These are phyloP conservation scores for Dimargaris cristalligena DNA, from an alignment of 192 early-diverging fungal species.

Conservation along the genomic window DNA sequence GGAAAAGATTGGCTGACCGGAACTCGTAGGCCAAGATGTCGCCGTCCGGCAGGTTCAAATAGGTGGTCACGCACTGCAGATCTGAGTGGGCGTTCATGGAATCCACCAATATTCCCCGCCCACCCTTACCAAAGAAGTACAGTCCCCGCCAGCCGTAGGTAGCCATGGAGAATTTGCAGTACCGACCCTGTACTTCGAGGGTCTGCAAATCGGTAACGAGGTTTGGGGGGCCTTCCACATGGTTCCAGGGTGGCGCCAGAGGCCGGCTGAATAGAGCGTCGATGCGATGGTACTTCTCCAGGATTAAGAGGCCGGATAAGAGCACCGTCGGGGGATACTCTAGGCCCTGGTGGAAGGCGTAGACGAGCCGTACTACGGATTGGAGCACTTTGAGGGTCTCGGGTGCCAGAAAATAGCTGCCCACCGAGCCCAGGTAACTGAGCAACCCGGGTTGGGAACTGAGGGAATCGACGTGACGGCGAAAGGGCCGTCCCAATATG, in stretches of 20 bases:
- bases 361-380: constrained; percentile 23
- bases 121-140: constrained; percentile 54
- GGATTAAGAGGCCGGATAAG: constrained; percentile 38
- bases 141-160: constrained; percentile 57
- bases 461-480: neutral
- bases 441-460: constrained; percentile 4
- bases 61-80: constrained; percentile 40
- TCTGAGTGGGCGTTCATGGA: constrained; percentile 47
- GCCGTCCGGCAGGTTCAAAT: constrained; percentile 37
- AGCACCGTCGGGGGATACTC: constrained; percentile 48
- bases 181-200: constrained; percentile 34
- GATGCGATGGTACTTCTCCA: constrained; percentile 40
- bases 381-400: constrained; percentile 26
- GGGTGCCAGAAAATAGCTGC: constrained; percentile 28
- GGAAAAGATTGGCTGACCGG: constrained; percentile 41
- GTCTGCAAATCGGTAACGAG: constrained; percentile 19
- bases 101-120: constrained; percentile 40
- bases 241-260: too few relatives aligned
- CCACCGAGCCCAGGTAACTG: constrained; percentile 14
- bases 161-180: constrained; percentile 38
- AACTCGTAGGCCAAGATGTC: constrained; percentile 53
- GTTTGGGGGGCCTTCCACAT: too few relatives aligned
- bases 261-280: constrained; percentile 14
- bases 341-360: constrained; percentile 45
- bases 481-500: neutral